phyloP scores from a whole-genome alignment of 2,329 filamentous ascomycete species.

The Beauveria varroae region DNA sequence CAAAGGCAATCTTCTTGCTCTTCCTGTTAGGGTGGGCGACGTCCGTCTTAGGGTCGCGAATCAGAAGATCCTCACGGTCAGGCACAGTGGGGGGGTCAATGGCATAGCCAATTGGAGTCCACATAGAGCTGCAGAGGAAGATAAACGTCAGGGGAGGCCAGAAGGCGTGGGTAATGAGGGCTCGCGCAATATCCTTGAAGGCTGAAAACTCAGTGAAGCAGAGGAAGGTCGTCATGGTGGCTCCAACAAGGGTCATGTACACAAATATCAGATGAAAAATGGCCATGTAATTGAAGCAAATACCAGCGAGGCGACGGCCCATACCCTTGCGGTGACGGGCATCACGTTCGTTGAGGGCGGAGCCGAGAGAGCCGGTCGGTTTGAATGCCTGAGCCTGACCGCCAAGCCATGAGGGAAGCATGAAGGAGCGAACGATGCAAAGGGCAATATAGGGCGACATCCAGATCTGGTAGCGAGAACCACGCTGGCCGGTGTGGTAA shows the following conservation, averaged over 20 bases:
- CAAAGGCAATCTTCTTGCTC: slow-evolving; percentile 49
- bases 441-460: slow-evolving; percentile 56
- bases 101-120: slow-evolving; percentile 53
- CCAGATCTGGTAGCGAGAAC: slow-evolving; percentile 50
- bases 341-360: slow-evolving; percentile 51
- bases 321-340: slow-evolving; percentile 43
- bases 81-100: slow-evolving; percentile 52
- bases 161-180: slow-evolving; percentile 51
- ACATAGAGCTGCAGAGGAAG: slow-evolving; percentile 46
- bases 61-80: slow-evolving; percentile 48
- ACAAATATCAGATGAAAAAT: slow-evolving; percentile 48
- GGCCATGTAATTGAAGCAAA: slow-evolving; percentile 49
- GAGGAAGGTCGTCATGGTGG: slow-evolving; percentile 42
- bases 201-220: slow-evolving; percentile 34
- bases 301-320: slow-evolving; percentile 43
- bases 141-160: slow-evolving; percentile 55
- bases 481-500: slow-evolving; percentile 51
- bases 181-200: slow-evolving; percentile 36
- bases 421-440: slow-evolving; percentile 49
- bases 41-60: slow-evolving; percentile 45
- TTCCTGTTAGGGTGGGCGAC: slow-evolving; percentile 43
- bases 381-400: slow-evolving; percentile 52
- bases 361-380: slow-evolving; percentile 50
- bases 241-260: slow-evolving; percentile 43
- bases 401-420: slow-evolving; percentile 52